Evolutionary conservation across 768 basidiomycete species (phyloP), one percentile per base, ranked within the genome.

Genomic region (Lentinula detonsa): DNA sequence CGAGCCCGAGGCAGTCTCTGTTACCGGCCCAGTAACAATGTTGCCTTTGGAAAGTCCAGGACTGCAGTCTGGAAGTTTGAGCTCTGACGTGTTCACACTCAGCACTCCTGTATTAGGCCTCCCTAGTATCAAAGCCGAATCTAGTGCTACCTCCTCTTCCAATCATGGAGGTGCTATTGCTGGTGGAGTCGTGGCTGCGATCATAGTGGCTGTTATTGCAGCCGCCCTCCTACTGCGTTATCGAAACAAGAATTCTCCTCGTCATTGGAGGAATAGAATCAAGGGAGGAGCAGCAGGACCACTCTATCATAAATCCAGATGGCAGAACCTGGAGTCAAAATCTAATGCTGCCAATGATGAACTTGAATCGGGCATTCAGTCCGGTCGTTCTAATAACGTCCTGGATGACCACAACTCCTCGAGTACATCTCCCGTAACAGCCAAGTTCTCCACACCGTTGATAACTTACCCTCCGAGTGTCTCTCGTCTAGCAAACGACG

Each of bases 91-190:
- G 28, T 16, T 54, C 33, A 54, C 34, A 18, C 46, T 48, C 46
- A 48, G 21, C 21, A 48, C 46, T 48, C n/a, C n/a, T 11, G 46
- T 21, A 18, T 9, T 48, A 48, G 46, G 46, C 18, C 11, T 48
- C 9, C 46, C 46, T 48, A 48, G 16, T 11, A n/a, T 23, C 4
- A 9, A 1, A 23, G 16, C 46, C 16, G n/a, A 23, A 4, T 23
- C 21, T 9, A 48, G 5, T 11, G 3, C 6, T 48, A 23, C 18
- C 9, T 21, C 46, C 7, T 37, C 46, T 55, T n/a, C 53, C n/a
- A 57, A 68, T 66, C 10, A 73, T 62, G 42, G 56, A 48, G 60
- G 60, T 4, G 60, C 60, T 18, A 61, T 61, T 21, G 60, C 43
- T 43, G 60, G 60, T 28, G 60, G 60, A 13, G 40, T 61, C 15